Conservation (phyloP, 306 rosid genomes). For the Urtica urens region DNA sequence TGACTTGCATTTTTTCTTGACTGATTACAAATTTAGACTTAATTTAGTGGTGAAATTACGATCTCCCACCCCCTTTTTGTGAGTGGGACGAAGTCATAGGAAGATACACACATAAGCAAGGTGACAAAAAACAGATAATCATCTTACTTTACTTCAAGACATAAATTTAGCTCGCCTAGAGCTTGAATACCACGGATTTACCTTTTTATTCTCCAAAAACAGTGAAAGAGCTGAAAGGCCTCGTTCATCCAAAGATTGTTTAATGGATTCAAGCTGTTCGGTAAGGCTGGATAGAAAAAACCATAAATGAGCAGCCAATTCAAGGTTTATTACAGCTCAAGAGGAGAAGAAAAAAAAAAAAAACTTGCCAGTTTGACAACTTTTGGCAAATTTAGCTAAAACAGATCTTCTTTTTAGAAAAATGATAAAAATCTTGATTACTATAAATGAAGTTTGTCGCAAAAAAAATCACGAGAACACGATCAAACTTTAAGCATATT, state of each 20-base stretch:
- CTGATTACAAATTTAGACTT: too few relatives aligned
- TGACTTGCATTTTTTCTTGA: too few relatives aligned
- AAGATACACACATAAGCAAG: too few relatives aligned
- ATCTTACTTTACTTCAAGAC: too few relatives aligned
- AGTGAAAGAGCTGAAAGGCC: slow-evolving; percentile 44
- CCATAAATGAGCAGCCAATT: slow-evolving; percentile 13
- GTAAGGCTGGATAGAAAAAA: slow-evolving; percentile 57
- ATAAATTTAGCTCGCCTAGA: too few relatives aligned
- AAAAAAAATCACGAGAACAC: background rate
- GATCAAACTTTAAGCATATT: too few relatives aligned
- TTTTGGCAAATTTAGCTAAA: background rate
- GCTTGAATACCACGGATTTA: slow-evolving; percentile 13
- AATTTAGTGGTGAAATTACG: too few relatives aligned
- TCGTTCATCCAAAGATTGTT: slow-evolving; percentile 48
- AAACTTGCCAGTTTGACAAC: background rate
- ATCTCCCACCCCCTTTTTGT: too few relatives aligned
- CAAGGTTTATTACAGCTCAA: background rate
- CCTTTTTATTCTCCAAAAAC: slow-evolving; percentile 84
- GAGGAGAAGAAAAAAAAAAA: background rate
- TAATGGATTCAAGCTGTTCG: slow-evolving; percentile 82
- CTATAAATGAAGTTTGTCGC: background rate
- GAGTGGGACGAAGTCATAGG: too few relatives aligned
- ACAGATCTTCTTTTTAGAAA: background rate
- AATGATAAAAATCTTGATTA: background rate
- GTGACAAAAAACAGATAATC: too few relatives aligned